Conservation (phyloP, 192 early-diverging fungal genomes). For the Backusella morwellensis region DNA sequence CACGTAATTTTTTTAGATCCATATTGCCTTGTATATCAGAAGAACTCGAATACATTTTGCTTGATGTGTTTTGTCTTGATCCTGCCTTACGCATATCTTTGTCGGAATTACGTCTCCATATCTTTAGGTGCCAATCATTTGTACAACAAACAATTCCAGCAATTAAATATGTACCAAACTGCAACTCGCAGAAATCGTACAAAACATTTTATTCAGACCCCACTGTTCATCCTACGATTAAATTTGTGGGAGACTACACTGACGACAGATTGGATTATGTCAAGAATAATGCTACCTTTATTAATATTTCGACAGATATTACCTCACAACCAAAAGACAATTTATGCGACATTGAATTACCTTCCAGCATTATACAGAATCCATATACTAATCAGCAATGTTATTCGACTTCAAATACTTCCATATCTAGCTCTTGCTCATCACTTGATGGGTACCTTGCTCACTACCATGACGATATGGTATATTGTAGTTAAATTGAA, state of each 20-base stretch:
- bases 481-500: slow-evolving; percentile 2
- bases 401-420: not conserved
- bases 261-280: not conserved
- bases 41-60: slow-evolving; percentile 57
- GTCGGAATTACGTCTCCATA: slow-evolving; percentile 31
- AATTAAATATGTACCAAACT: slow-evolving; percentile 3
- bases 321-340: not conserved
- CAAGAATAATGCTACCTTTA: not conserved
- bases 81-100: slow-evolving; percentile 44
- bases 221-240: not conserved
- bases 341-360: not conserved
- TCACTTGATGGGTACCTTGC: not conserved
- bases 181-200: not conserved
- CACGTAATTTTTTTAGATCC: slow-evolving; percentile 61
- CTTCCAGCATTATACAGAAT: not conserved
- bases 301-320: not conserved
- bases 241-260: not conserved
- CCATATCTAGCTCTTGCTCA: not conserved
- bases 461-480: not conserved
- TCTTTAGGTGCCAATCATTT: slow-evolving; percentile 19
- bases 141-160: slow-evolving; percentile 9
- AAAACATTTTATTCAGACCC: slow-evolving; percentile 2
- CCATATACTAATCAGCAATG: not conserved
- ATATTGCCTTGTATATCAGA: slow-evolving; percentile 55
- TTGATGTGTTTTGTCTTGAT: slow-evolving; percentile 43